Base-by-base conservation (phyloP, 345 rosid genomes). In the Acer saccharum region DNA sequence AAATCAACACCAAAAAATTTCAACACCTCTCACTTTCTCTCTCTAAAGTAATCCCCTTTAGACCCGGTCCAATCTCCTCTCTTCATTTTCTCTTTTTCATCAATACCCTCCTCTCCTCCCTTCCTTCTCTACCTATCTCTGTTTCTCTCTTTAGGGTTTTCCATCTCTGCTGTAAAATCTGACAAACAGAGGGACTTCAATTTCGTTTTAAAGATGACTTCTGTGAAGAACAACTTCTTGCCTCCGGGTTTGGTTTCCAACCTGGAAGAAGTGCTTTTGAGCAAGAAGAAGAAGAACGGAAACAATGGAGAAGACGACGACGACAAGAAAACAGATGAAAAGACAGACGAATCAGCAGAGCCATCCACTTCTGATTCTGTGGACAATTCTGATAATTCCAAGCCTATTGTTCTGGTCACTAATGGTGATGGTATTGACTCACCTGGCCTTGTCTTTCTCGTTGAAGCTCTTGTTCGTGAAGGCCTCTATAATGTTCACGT, bases 371-470 rank as follows among this genome's bases (percentile, higher is more conserved):
- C 94, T 73, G 76, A 69, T 48, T 35, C 83, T 6, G n/a, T 29
- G 3, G 86, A 80, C 43, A 81, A 74, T 62, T 83, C 72, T 61
- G 93, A 86, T 69, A 84, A 82, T 73, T 84, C 94, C 1, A 96
- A 86, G 88, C 98, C 98, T 25, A 74, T 94, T 63, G 82, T 94
- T 85, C 84, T 96, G 87, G 89, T 96, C 50, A 94, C 97, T 21
- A 94, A 94, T 76, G 90, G 87, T 0, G 95, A 96, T 80, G 99
- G 99, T 79, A 91, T 92, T 86, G 98, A 92, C 39, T 96, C 98
- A 10, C 90, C 93, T 60, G 99, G 99, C 7, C 92, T 96, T 83
- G 83, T 91, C 21, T 86, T 60, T 85, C 98, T 96, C 52, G 99
- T 94, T 35, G 91, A 94, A 68, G 99, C 95, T 84, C 86, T 96